phyloP scores from a whole-genome alignment of 2,329 filamentous ascomycete species.

The Eutypella sp. region DNA sequence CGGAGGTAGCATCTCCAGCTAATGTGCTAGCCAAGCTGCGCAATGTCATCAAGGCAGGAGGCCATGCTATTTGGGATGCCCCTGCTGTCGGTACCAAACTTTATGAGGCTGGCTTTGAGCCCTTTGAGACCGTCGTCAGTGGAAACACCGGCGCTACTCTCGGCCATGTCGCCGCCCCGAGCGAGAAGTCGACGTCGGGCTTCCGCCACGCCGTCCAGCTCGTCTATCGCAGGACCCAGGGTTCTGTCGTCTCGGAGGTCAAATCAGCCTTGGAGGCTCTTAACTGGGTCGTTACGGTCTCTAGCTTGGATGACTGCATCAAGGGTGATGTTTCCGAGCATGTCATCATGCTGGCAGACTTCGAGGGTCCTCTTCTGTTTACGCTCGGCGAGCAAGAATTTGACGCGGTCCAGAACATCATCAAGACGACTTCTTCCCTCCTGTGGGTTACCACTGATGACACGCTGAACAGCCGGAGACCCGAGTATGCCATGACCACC shows the following conservation, averaged over 20 bases:
- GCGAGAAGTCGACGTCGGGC: not conserved
- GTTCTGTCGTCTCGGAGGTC: constrained; percentile 5
- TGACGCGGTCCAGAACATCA: constrained; percentile 18
- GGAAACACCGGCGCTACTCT: constrained; percentile 4
- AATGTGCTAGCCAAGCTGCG: constrained; percentile 1
- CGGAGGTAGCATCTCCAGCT: constrained; percentile 1
- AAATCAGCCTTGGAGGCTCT: constrained; percentile 4
- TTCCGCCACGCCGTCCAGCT: not conserved
- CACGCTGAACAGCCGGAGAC: constrained; percentile 17
- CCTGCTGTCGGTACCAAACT: constrained; percentile 1
- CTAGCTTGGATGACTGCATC: constrained; percentile 5
- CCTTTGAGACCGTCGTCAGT: constrained; percentile 2
- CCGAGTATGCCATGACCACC: constrained; percentile 21
- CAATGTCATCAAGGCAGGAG: constrained; percentile 2
- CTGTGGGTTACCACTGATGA: constrained; percentile 25
- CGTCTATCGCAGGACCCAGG: constrained; percentile 5
- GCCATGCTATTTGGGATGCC: constrained; percentile 1
- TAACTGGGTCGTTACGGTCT: constrained; percentile 6
- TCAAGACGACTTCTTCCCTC: constrained; percentile 15
- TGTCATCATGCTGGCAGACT: constrained; percentile 25
- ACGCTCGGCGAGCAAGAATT: constrained; percentile 22
- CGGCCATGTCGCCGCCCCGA: not conserved
- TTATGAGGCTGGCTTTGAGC: constrained; percentile 3
- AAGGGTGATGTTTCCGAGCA: constrained; percentile 9
- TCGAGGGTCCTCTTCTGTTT: constrained; percentile 22